Evolutionary conservation across 1,139 yeast species (phyloP), one percentile per base, ranked within the genome.

Genomic region (Suhomyces bribrorum): DNA sequence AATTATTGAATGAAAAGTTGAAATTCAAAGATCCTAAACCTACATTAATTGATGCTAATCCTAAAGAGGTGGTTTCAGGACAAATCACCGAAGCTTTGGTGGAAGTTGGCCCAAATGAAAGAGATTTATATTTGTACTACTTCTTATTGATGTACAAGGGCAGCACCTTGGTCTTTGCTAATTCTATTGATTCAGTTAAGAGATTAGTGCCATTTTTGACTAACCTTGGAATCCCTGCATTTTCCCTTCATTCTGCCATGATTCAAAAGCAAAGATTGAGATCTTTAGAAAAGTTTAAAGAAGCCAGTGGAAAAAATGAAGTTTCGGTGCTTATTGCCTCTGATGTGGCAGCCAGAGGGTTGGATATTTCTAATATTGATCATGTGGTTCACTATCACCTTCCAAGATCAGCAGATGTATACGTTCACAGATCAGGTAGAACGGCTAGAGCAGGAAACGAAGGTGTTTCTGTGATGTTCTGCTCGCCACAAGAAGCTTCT

Each of bases 341-440:
- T 2, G 99, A 92, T 62, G 97, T 92, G 37, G 98, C 99, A 2
- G 98, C 99, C 5, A 80, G 99, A 69, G 99, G 99, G 44, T 74
- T 94, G 45, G 99, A 94, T 72, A 88, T 94, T 43, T 86, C 96
- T 2, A 77, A 78, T 34, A 90, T 94, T 38, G 86, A 89, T 54
- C 98, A 92, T 60, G 98, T 94, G 29, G 88, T 92, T 11, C 98
- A 92, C 60, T 92, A 92, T 56, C 97, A 92, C 63, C 72, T 94
- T 46, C 98, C 99, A 8, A 75, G 97, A 47, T 77, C 95, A 7
- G 97, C 97, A 0, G 98, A 94, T 59, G 81, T 89, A 39, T 92
- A 92, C 57, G 83, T 92, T 48, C 99, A 92, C 64, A 77, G 99
- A 61, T 87, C 97, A 2, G 99, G 99, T 46, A 82, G 99, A 75